Evolutionary conservation across 2,329 filamentous ascomycete species (phyloP), one percentile per base, ranked within the genome.

Genomic region (Tolypocladium nubicola): DNA sequence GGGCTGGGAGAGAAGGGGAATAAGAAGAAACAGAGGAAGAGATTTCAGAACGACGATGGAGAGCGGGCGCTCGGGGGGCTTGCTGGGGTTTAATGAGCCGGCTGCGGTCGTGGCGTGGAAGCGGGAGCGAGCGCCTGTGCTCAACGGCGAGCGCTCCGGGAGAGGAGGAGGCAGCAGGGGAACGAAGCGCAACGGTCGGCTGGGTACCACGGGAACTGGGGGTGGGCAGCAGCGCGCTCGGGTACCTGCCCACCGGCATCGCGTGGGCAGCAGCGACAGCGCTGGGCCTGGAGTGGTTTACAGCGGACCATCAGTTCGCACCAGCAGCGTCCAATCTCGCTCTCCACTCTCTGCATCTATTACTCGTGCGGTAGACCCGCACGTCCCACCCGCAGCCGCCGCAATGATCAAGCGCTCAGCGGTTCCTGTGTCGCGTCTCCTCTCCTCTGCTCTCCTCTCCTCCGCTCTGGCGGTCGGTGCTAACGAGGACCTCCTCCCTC

Each of bases 21-120:
- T 63, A 66, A 65, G 61, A 65, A 66, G 63, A 63, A 61, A 63
- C 64, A 65, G 65, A 64, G 65, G 62, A 66, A 65, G 59, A 65
- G 66, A 68, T 67, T 65, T 65, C 65, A 60, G 61, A 64, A 62
- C 61, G 60, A 62, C 60, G 61, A 64, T 60, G 63, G 62, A 57
- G 58, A 65, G 57, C 55, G 57, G 60, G 60, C 56, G 61, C 57
- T 52, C 63, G 64, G 64, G 67, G 67, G 65, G 57, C 63, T 59
- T 64, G 63, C 62, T 66, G 58, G 66, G 66, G 67, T 69, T 69
- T 70, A 69, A 70, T 70, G 68, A 68, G 54, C 19, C 47, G 41
- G 54, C 54, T 16, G 61, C 61, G 60, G 61, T 61, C 65, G 64
- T 62, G 63, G 65, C 63, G 61, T 57, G 57, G 64, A 39, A 53